A percentile compares a stretch with the other conserved stretches of the same genome.
Conservation (phyloP, 345 rosid species). For the Pseudoturritis turrita region DNA sequence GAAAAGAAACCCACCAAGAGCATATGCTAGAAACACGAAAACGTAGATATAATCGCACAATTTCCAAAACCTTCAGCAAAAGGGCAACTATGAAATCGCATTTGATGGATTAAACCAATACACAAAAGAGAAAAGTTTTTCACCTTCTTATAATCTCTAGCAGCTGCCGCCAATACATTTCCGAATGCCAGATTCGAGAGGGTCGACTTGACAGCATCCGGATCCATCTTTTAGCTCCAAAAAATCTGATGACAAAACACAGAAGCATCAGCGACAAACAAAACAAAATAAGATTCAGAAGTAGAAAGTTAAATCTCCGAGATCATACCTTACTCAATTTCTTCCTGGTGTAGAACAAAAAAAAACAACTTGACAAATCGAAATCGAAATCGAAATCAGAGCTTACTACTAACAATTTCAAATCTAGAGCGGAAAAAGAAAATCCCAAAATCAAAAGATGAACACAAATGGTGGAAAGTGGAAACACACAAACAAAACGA, state of each 20-base stretch:
- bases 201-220: conserved; percentile 83
- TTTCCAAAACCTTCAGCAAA: background rate
- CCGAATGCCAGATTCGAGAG: conserved; percentile 83
- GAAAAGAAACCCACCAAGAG: background rate
- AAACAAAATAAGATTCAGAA: background rate
- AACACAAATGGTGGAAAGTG: background rate
- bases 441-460: background rate
- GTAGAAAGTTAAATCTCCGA: background rate
- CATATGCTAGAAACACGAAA: background rate
- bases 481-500: background rate
- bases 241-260: background rate
- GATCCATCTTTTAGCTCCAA: conserved; percentile 56
- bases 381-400: conserved; percentile 11
- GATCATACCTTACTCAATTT: conserved; percentile 14
- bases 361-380: background rate
- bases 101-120: background rate
- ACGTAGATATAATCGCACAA: background rate
- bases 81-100: background rate
- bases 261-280: background rate
- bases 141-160: conserved; percentile 89
- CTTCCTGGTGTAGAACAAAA: background rate
- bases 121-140: background rate
- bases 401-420: background rate
- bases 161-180: conserved; percentile 94
- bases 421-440: conserved; percentile 27